phyloP scores from a whole-genome alignment of 2,329 filamentous ascomycete genomes.

The Fusarium pilosicola region DNA sequence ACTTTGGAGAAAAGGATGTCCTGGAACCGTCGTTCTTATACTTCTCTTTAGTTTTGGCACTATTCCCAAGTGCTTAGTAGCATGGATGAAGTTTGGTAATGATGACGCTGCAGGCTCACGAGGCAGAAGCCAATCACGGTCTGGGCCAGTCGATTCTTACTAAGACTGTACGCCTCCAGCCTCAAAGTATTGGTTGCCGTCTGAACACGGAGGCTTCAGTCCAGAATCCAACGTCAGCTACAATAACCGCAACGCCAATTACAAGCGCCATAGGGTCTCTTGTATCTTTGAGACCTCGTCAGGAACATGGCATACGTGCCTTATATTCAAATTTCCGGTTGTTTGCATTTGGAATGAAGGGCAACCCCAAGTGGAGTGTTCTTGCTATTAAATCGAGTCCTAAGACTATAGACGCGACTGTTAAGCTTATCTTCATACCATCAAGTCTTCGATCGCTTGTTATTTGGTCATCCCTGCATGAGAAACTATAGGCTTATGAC shows the following conservation, averaged over 20 bases:
- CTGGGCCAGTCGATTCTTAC: neutral
- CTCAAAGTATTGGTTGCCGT: neutral
- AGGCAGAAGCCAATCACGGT: neutral
- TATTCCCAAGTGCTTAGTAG: neutral
- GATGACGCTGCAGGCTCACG: conserved; percentile 8
- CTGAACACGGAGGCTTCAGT: neutral
- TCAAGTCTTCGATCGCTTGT: no score
- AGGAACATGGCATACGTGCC: fast-evolving
- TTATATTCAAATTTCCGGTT: fast-evolving
- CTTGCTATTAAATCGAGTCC: fast-evolving
- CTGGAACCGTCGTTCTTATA: neutral
- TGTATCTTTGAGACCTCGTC: neutral
- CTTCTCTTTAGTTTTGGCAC: neutral
- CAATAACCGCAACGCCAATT: fast-evolving
- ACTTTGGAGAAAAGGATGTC: neutral
- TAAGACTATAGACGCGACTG: no score
- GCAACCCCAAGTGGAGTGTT: fast-evolving
- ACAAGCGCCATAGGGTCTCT: no score
- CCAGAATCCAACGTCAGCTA: neutral
- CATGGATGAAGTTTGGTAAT: neutral
- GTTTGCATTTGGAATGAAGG: fast-evolving
- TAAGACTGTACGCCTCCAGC: neutral
- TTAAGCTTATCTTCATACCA: neutral
- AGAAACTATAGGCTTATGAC: neutral
- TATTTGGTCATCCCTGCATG: neutral